Evolutionary conservation across 2,329 filamentous ascomycete species (phyloP), one percentile per base, ranked within the genome.

Genomic region (Stemphylium lycopersici): DNA sequence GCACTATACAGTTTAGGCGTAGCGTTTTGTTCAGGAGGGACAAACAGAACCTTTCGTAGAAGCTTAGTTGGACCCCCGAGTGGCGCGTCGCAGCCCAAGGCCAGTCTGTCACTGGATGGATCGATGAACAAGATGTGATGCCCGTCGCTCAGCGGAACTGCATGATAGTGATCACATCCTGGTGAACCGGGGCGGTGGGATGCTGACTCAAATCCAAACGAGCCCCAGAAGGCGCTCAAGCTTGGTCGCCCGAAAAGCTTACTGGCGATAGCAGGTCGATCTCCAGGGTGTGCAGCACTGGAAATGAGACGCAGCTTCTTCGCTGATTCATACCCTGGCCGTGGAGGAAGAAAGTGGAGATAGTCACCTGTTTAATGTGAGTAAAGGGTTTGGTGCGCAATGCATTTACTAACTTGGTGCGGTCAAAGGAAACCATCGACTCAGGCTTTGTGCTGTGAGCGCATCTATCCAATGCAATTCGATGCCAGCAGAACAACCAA

Each of bases 121-220:
- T 89, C 86, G 6, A 84, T 84, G 67, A 88, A 89, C 4, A 89
- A 72, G 32, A 90, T 78, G 61, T 89, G 85, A 51, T 83, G 76
- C 1, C 87, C 86, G 67, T 90, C 87, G 56, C 84, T 87, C 34
- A 90, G 69, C 3, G 87, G 87, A 11, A 88, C 74, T 2, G 86
- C 86, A 40, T 81, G 82, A 63, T 86, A 88, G 62, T 89, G 85
- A 63, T 88, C 85, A 31, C 80, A 80, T 22, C 29, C 55, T 0
- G 52, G 53, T 15, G 49, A 45, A 2, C 33, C 52, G 12, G 56
- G 37, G 2, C 43, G 55, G 10, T 48, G 48, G 8, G 56, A 50
- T 18, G 40, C 47, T 15, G 38, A 58, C n/a, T 69, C 65, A 29
- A 63, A 65, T 7, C 59, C 62, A 41, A 66, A 66, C 4, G 66